These are phyloP conservation scores for Lichtheimia ramosa DNA, from an alignment of 371 early-diverging fungal genomes.

Conservation along the genomic window DNA sequence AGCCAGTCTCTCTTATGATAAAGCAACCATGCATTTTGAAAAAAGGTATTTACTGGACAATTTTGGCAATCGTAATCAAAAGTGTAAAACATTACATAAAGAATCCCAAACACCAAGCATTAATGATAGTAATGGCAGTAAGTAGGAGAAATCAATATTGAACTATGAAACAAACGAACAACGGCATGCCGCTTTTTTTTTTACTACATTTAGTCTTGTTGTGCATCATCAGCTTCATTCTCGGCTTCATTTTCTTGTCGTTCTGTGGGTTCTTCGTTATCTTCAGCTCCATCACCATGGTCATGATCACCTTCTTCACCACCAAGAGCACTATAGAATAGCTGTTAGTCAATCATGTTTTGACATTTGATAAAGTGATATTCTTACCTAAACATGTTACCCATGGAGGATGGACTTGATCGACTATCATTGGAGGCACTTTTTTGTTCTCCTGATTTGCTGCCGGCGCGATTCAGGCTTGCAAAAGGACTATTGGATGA, in stretches of 20 bases:
- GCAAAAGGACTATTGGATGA: constrained; percentile 54
- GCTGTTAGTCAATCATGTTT: not conserved
- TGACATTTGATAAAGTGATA: not conserved
- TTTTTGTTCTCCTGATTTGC: constrained; percentile 37
- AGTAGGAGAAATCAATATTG: too few relatives aligned
- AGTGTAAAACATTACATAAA: too few relatives aligned
- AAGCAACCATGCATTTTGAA: too few relatives aligned
- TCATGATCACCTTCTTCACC: constrained; percentile 7
- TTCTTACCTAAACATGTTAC: constrained; percentile 33
- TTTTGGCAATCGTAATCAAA: too few relatives aligned
- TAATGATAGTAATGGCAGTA: not conserved
- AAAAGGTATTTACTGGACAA: too few relatives aligned
- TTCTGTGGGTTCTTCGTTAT: not conserved
- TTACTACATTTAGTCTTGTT: too few relatives aligned
- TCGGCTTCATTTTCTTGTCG: too few relatives aligned
- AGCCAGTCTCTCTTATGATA: too few relatives aligned
- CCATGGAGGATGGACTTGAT: constrained; percentile 47
- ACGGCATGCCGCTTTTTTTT: too few relatives aligned
- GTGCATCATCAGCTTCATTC: too few relatives aligned
- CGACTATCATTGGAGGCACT: constrained; percentile 20
- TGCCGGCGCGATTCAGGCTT: constrained; percentile 32
- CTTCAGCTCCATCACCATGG: not conserved
- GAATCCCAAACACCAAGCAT: not conserved
- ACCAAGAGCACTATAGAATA: constrained; percentile 8
- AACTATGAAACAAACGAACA: too few relatives aligned